Conservation (phyloP, 331 rosid genomes). For the Rhamnella rubrinervis region DNA sequence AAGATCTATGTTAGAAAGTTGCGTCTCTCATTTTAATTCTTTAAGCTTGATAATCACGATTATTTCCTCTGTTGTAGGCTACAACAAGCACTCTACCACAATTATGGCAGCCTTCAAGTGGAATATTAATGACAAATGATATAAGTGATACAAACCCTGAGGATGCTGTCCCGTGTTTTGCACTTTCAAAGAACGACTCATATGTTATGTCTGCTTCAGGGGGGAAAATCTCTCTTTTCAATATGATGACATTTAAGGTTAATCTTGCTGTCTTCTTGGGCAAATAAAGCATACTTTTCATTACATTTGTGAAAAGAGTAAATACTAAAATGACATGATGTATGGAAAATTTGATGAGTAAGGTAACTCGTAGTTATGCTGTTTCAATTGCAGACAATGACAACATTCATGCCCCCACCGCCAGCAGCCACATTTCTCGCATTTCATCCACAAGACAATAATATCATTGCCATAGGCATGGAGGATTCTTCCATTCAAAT, state of each 20-base stretch:
- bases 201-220: constrained; percentile 99
- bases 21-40: constrained; percentile 23
- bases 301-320: neutral
- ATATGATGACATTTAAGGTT: constrained; percentile 99
- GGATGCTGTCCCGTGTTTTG: constrained; percentile 95
- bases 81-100: constrained; percentile 72
- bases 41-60: constrained; percentile 32
- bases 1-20: constrained; percentile 14
- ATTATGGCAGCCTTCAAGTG: constrained; percentile 97
- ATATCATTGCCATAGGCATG: constrained; percentile 98
- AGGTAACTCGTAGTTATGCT: constrained; percentile 20
- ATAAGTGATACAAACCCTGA: constrained; percentile 86
- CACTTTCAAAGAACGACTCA: constrained; percentile 95
- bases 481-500: constrained; percentile 97
- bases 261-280: constrained; percentile 15
- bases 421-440: constrained; percentile 99
- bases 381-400: constrained; percentile 77
- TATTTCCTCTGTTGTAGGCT: constrained; percentile 55
- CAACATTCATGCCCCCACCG: constrained; percentile 98
- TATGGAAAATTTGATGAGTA: neutral
- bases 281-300: constrained; percentile 2
- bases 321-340: neutral
- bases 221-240: constrained; percentile 97
- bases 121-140: constrained; percentile 97
- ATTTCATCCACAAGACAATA: constrained; percentile 98